Evolutionary conservation across 495 filamentous ascomycete genomes (phyloP), one percentile per base, ranked within the genome.

Genomic region (Sordaria brevicollis): DNA sequence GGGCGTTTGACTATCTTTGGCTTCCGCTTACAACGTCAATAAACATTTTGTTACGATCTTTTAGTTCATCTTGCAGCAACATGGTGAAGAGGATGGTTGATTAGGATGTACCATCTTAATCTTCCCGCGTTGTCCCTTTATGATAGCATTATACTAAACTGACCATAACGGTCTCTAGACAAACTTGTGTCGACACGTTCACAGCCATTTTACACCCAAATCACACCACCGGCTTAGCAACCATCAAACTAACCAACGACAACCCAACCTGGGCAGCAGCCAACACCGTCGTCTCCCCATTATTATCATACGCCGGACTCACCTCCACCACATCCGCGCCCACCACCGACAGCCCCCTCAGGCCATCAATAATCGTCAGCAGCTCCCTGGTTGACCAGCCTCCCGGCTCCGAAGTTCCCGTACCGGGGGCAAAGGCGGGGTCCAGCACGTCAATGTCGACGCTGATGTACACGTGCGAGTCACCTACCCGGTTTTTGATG

Each of bases 381-480:
- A 85, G 74, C 71, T 96, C 93, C 57, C 93, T 86, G 0, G 92
- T 93, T 1, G 88, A 86, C 93, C 93, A 97, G 1, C 93, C 93
- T 33, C 93, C 93, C 0, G 92, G 92, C 75, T 97, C 93, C 39
- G 92, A 88, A 0, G 93, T 97, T 25, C 93, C 93, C 2, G 93
- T 97, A 79, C 80, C 80, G 13, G 80, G 80, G 31, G 80, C 80
- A 71, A 73, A 81, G 3, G 92, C 93, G 5, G 93, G 93, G 75
- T 97, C 93, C 15, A 97, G 79, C 1, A 91, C 92, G 74, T 97
- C 93, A 69, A 96, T 96, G 74, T 97, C 93, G 49, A 96, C 93
- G 68, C 88, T 92, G 49, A 96, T 83, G 75, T 96, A 96, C 2
- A 95, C 90, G 0, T 87, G 90, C 57, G 90, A 88, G 17, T 87